A percentile compares a stretch with the other conserved stretches of the same genome.
Conservation (phyloP, 2,329 filamentous ascomycete species). For the Blastomyces emzantsi region DNA sequence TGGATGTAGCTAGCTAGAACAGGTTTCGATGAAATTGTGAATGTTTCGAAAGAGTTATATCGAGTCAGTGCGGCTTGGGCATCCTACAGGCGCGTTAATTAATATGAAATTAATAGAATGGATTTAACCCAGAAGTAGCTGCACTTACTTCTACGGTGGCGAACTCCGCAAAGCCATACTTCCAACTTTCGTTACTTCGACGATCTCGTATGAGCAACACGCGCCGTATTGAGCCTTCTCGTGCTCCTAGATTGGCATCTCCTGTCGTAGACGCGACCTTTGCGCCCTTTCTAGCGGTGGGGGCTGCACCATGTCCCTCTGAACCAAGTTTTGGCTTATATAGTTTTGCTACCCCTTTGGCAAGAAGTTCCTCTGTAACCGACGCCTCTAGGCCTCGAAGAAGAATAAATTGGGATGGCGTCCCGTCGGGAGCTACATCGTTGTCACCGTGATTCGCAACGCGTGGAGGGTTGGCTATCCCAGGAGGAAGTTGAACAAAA, state of each 20-base stretch:
- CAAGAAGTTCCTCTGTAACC: conserved; percentile 63
- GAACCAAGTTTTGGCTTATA: conserved; percentile 48
- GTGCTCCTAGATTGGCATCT: conserved; percentile 58
- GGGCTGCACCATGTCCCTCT: conserved; percentile 26
- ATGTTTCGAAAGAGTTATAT: conserved; percentile 61
- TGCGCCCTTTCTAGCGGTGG: conserved; percentile 37
- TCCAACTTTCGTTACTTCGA: conserved; percentile 61
- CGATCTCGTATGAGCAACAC: conserved; percentile 69
- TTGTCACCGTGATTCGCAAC: conserved; percentile 47
- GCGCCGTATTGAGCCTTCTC: conserved; percentile 63
- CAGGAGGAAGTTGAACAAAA: conserved; percentile 16
- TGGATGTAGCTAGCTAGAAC: conserved; percentile 69
- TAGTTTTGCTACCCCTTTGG: conserved; percentile 63
- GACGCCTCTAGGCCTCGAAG: conserved; percentile 62
- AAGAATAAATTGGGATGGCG: conserved; percentile 66
- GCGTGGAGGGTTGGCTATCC: conserved; percentile 33
- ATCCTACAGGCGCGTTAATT: conserved; percentile 39
- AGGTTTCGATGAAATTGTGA: conserved; percentile 66
- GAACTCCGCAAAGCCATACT: conserved; percentile 80
- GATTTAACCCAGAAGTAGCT: not conserved
- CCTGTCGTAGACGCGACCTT: conserved; percentile 50
- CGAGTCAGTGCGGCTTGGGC: conserved; percentile 65
- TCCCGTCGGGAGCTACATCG: conserved; percentile 46
- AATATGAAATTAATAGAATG: not conserved
- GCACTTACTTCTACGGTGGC: conserved; percentile 51